Base-by-base conservation (phyloP, 2,329 filamentous ascomycete genomes). In the Phialophora tarda region DNA sequence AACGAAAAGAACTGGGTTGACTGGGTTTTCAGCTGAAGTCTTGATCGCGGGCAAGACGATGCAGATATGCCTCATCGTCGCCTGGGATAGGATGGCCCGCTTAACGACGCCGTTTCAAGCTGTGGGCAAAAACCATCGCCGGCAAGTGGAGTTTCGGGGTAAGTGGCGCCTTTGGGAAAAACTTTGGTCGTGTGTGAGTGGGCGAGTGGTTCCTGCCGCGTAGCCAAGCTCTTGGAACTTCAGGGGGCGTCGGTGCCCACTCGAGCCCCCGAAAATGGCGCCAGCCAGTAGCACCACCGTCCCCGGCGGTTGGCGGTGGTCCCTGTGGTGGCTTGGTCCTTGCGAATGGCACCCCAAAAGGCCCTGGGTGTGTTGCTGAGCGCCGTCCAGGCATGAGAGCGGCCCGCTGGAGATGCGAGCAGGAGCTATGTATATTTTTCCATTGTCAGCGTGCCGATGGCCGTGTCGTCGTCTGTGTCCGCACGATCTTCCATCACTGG, bases 81-180 rank as follows among this genome's bases (percentile, higher is more conserved):
- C 38, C 21, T 38, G 54, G 32, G 59, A 53, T 54, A 21, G 59
- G 34, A 21, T 55, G 47, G 51, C 41, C 58, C 64, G 63, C 47
- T 62, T 66, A 44, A 24, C 58, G 54, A 58, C 51, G 65, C 60
- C 61, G 65, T 70, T 70, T 70, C 67, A 67, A 53, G 59, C 47
- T 41, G 59, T 44, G 59, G 59, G 47, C 58, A 51, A 50, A 47
- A 50, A 34, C 24, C 53, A 55, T 55, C 53, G 28, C 10, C 53
- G 53, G 53, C 24, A 34, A 30, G 53, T 55, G 53, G 53, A 55
- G 26, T 30, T 21, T 32, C 21, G 21, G 53, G 53, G 53, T 23
- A 26, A 62, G 60, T 56, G 60, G 60, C 60, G 60, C 55, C 11
- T 56, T 56, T 56, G 50, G 60, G 51, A 56, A 62, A 62, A 61